Base-by-base conservation (phyloP, 176 grass and related monocot species). In the Carex myosuroides region DNA sequence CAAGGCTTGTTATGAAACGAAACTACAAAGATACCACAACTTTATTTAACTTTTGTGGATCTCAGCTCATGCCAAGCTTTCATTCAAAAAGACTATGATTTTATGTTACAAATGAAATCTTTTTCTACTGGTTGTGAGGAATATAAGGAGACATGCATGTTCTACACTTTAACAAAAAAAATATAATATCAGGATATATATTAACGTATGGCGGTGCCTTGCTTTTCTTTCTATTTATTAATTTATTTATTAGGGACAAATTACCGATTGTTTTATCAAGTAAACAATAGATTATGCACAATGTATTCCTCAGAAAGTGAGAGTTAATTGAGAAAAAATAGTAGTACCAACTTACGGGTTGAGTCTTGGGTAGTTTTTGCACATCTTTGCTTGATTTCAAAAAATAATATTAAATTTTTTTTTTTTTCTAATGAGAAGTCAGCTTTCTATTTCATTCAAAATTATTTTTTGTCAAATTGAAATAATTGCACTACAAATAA, bases 1-100 rank as follows among this genome's bases (percentile, higher is more conserved):
- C 85, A 89, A 92, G 82, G 76, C 63, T 88, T 30, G 81, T 20
- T 63, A 16, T 74, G 13, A 54, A 55, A 59, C n/a, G 80, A 82
- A 17, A 64, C 66, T 9, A 8, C 66, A 70, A n/a, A 70, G 33
- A 41, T 24, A 52, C 42, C 70, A 50, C 10, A 65, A 67, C 17
- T 67, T 42, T 22, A 46, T 7, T 7, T 22, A 64, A 14, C 10
- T 18, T 20, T 46, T 42, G 46, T 50, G 46, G 46, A 50, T 57
- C 24, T 44, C 80, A 48, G 20, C 39, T 53, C n/a, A 53, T 66
- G 80, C 8, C 56, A 65, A 82, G 22, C 62, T 53, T 41, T 33
- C 60, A 64, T 62, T 52, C 37, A 82, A 67, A 82, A 79, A 17
- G 57, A 64, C 6, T 44, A 44, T n/a, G 59, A 32, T 82, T 21